Evolutionary conservation across 2,329 filamentous ascomycete species (phyloP).

Genomic region (Arthrobotrys pseudoclavata): DNA sequence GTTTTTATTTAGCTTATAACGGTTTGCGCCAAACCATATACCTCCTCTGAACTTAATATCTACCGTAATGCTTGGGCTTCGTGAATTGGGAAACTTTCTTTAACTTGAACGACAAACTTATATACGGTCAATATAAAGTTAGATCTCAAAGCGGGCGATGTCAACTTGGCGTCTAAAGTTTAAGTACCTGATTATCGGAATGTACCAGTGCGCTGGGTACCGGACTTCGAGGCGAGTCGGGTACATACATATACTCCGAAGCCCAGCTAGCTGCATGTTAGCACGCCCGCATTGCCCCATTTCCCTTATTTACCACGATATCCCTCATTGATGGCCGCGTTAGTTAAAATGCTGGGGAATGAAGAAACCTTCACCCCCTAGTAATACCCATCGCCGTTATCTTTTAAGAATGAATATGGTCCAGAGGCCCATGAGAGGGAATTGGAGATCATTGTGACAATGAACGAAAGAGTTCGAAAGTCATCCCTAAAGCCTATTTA

Average conservation of each 20-base stretch:
- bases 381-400: not conserved
- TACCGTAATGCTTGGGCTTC: not conserved
- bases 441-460: conserved; percentile 38
- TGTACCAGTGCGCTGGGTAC: not conserved
- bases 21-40: too few species aligned
- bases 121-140: not conserved
- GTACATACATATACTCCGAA: conserved; percentile 9
- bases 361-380: not conserved
- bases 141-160: not conserved
- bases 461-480: conserved; percentile 16
- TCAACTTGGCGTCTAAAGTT: not conserved
- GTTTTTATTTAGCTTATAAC: not conserved
- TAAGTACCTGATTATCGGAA: not conserved
- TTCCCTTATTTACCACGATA: not conserved
- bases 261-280: not conserved
- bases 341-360: not conserved
- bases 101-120: not conserved
- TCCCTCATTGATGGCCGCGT: too few species aligned
- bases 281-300: not conserved
- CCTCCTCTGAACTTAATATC: not conserved
- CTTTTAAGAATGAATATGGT: conserved; percentile 45
- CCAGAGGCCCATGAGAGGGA: conserved; percentile 42
- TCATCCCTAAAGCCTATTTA: conserved; percentile 21
- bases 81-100: not conserved
- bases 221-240: too few species aligned